These are phyloP conservation scores for Biancaea sappan DNA, from an alignment of 306 rosid genomes.

Conservation along the genomic window DNA sequence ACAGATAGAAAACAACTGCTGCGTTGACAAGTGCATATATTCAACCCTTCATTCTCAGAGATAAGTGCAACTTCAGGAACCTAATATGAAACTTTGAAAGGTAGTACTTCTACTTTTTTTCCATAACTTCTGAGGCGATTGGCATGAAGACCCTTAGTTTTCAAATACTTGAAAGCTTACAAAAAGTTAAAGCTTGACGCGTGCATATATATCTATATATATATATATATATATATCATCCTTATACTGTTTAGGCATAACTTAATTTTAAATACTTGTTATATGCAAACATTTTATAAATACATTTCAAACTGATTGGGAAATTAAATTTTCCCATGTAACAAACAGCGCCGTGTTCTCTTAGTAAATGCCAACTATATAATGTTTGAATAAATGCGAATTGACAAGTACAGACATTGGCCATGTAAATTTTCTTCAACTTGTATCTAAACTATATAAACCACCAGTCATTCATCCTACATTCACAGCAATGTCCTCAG, in stretches of 20 bases:
- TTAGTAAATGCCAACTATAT: neutral
- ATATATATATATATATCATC: neutral
- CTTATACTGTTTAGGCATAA: neutral
- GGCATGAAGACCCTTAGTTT: neutral
- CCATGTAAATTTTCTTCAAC: neutral
- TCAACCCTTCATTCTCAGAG: neutral
- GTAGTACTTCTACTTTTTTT: neutral
- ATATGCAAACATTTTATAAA: neutral
- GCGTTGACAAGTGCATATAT: neutral
- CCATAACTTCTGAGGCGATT: neutral
- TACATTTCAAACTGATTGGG: neutral
- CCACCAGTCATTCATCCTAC: neutral
- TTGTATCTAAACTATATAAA: neutral
- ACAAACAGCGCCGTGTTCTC: neutral
- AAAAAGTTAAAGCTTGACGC: neutral
- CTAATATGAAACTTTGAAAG: neutral
- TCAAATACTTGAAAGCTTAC: neutral
- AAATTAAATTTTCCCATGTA: neutral
- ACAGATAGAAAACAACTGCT: neutral
- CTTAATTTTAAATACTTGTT: neutral
- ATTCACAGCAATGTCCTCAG: neutral
- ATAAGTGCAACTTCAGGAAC: constrained; percentile 15
- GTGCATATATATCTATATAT: too few species aligned
- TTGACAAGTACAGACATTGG: neutral
- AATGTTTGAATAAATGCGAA: neutral